Evolutionary conservation across 768 basidiomycete genomes (phyloP).

Genomic region (Wakefieldia striispora): DNA sequence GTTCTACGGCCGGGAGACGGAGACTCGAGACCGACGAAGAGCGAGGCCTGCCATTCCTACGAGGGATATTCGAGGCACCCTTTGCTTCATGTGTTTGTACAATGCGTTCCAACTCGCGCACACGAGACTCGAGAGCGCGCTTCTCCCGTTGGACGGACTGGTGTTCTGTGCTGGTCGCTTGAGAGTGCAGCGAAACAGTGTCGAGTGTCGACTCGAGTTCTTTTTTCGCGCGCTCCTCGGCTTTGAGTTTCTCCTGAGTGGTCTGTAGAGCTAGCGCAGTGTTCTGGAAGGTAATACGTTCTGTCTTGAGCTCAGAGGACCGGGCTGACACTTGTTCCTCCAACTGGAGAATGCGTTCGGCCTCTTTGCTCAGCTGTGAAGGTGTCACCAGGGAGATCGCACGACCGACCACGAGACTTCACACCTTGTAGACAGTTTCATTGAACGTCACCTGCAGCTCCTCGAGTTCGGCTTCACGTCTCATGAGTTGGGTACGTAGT

Average conservation of each 20-base stretch:
- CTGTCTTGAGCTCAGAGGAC: constrained; percentile 56
- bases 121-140: constrained; percentile 48
- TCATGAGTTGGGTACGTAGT: constrained; percentile 33
- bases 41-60: constrained; percentile 43
- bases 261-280: constrained; percentile 45
- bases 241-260: constrained; percentile 50
- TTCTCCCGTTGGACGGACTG: constrained; percentile 60
- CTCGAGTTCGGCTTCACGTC: constrained; percentile 36
- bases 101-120: constrained; percentile 55
- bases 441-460: constrained; percentile 33
- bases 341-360: constrained; percentile 52
- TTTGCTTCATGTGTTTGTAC: constrained; percentile 37
- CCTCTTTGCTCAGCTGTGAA: constrained; percentile 54
- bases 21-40: constrained; percentile 60
- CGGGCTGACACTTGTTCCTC: constrained; percentile 49
- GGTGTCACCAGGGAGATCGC: constrained; percentile 5
- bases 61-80: constrained; percentile 31
- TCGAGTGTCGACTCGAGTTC: constrained; percentile 60
- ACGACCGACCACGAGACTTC: neutral
- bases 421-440: constrained; percentile 39
- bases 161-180: constrained; percentile 40
- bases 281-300: constrained; percentile 53
- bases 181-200: constrained; percentile 51
- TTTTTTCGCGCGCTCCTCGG: constrained; percentile 45
- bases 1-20: constrained; percentile 50